Conservation (phyloP, 2,329 filamentous ascomycete genomes). For the Aspergillus ochraceoroseus region DNA sequence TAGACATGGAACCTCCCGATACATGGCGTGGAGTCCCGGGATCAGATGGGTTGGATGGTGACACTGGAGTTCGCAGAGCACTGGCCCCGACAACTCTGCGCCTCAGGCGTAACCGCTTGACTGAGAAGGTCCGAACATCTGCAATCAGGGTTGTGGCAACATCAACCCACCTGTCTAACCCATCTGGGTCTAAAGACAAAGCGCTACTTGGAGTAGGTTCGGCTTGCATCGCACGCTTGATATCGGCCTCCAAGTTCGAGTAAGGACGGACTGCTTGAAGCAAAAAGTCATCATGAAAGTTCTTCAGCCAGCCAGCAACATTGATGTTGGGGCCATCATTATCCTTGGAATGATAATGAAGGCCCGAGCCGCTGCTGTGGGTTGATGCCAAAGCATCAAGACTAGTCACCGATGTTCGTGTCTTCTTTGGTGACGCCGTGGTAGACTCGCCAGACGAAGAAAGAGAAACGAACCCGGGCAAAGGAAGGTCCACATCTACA, state of each 20-base stretch:
- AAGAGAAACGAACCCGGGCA: constrained; percentile 49
- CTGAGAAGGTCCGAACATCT: constrained; percentile 51
- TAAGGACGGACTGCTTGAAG: constrained; percentile 57
- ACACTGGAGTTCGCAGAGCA: constrained; percentile 20
- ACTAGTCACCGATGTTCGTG: constrained; percentile 49
- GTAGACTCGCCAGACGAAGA: constrained; percentile 45
- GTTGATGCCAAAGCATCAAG: constrained; percentile 48
- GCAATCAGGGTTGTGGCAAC: constrained; percentile 55
- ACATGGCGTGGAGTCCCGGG: constrained; percentile 26
- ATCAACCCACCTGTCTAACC: constrained; percentile 50
- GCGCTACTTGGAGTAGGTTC: constrained; percentile 46
- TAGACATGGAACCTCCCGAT: constrained; percentile 21
- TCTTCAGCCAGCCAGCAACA: constrained; percentile 55
- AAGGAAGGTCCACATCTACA: constrained; percentile 56
- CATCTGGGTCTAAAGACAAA: constrained; percentile 32
- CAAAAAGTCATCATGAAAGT: constrained; percentile 56
- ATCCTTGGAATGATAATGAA: constrained; percentile 30
- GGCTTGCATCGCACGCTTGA: constrained; percentile 53
- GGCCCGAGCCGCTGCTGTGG: constrained; percentile 40
- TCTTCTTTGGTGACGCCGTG: constrained; percentile 42
- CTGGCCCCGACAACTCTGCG: constrained; percentile 39
- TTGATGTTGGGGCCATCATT: constrained; percentile 49
- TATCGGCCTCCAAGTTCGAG: constrained; percentile 48
- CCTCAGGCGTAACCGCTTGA: constrained; percentile 53
- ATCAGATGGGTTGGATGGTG: constrained; percentile 22